Evolutionary conservation across 208 protist genomes (phyloP).

Genomic region (Angomonas ambiguus): DNA sequence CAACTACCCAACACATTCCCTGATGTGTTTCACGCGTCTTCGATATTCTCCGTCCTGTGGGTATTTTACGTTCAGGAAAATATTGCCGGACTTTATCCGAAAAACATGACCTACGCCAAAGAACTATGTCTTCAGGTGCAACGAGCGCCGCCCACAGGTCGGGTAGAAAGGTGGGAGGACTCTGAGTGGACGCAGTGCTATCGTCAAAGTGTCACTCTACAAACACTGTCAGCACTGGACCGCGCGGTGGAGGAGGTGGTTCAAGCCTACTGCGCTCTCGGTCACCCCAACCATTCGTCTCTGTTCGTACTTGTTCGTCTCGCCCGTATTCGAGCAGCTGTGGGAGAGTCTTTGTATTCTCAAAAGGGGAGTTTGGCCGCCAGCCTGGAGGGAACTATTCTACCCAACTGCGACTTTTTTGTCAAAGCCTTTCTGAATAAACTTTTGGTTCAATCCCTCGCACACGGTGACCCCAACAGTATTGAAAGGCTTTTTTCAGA

Average conservation of each 20-base stretch:
- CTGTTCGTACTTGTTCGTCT: constrained; percentile 36
- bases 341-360: constrained; percentile 12
- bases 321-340: constrained; percentile 12
- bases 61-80: constrained; percentile 42
- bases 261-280: constrained; percentile 1
- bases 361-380: background rate
- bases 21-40: constrained; percentile 47
- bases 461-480: constrained; percentile 31
- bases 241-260: background rate
- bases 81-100: constrained; percentile 3
- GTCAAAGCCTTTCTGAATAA: constrained; percentile 14
- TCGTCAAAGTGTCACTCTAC: background rate
- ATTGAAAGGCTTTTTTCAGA: constrained; percentile 29
- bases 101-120: constrained; percentile 19
- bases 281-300: constrained; percentile 11
- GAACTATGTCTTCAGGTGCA: constrained; percentile 9
- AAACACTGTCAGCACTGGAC: background rate
- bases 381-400: constrained; percentile 1
- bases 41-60: constrained; percentile 42
- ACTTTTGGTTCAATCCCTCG: constrained; percentile 27
- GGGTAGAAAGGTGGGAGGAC: background rate
- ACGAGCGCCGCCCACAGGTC: background rate
- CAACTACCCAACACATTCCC: constrained; percentile 30
- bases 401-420: constrained; percentile 6
- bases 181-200: background rate